Base-by-base conservation (phyloP, 83 land plant genomes). In the Diphasiastrum complanatum region DNA sequence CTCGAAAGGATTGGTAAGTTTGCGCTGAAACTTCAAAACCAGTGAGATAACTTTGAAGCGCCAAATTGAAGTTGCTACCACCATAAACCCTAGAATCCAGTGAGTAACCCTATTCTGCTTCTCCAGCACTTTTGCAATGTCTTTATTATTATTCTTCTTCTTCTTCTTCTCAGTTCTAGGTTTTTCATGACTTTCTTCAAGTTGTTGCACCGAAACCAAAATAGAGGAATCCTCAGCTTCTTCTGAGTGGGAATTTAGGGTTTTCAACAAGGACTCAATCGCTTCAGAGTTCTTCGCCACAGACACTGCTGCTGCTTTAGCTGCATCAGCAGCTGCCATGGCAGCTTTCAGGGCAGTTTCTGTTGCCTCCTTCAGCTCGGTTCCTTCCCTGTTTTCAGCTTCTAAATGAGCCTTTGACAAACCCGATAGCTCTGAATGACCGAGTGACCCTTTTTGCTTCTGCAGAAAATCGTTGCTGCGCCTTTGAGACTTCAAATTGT, bases 221-320 rank as follows among this genome's bases (percentile, higher is more conserved):
- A n/a, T n/a, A n/a, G n/a, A n/a, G n/a, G n/a, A n/a, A n/a, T n/a
- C n/a, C n/a, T n/a, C n/a, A n/a, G n/a, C n/a, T n/a, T n/a, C n/a
- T n/a, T n/a, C n/a, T n/a, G n/a, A n/a, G n/a, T n/a, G n/a, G n/a
- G n/a, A n/a, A n/a, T n/a, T n/a, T n/a, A 65, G 2, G 22, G 61
- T 37, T 2, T 22, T 34, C 3, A 51, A 40, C 4, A 65, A 23
- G 12, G 28, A n/a, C 10, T 52, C 41, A 27, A 65, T 52, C 5
- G 59, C 68, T 28, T 65, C 58, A 10, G 68, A 35, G 32, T 65
- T 65, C 46, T 41, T 51, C 6, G 55, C 68, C 26, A 65, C 68
- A 26, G 68, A 65, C 19, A 20, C 33, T 16, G 46, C 58, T 26
- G 58, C 68, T 32, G 68, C 59, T 36, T 50, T 29, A 20, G 68